These are phyloP conservation scores for Mycena kentingensis DNA, from an alignment of 768 basidiomycete species.

Conservation along the genomic window DNA sequence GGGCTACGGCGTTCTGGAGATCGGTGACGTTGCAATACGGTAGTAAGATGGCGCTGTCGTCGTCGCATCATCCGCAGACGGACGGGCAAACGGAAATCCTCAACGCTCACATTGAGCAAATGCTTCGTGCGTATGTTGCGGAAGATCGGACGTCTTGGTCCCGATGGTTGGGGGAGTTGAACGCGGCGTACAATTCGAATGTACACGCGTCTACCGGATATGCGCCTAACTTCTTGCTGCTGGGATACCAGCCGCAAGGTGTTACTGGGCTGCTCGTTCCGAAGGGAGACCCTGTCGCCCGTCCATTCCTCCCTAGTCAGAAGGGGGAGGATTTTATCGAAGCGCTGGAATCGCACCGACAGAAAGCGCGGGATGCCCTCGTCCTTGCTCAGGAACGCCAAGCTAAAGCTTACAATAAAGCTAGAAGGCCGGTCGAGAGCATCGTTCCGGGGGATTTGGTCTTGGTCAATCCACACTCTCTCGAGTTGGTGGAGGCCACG, in stretches of 20 bases:
- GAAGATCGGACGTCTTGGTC: slow-evolving; percentile 30
- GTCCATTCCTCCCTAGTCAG: slow-evolving; percentile 10
- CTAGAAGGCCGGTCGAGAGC: slow-evolving; percentile 7
- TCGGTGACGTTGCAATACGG: not conserved
- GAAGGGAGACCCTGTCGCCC: not conserved
- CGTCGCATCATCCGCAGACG: no score
- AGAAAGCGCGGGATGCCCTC: slow-evolving; percentile 18
- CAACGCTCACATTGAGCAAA: no score
- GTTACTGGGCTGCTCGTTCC: slow-evolving; percentile 7
- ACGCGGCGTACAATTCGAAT: slow-evolving; percentile 34
- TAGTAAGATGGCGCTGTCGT: slow-evolving; percentile 16
- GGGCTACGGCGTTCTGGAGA: slow-evolving; percentile 22
- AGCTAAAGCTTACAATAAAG: slow-evolving; percentile 23
- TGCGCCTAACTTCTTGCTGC: slow-evolving; percentile 31
- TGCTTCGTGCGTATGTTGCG: no score
- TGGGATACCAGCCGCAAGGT: slow-evolving; percentile 29
- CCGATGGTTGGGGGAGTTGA: slow-evolving; percentile 26
- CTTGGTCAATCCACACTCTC: slow-evolving; percentile 27
- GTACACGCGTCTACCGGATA: slow-evolving; percentile 26
- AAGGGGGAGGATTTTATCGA: slow-evolving; percentile 10
- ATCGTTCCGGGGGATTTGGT: slow-evolving; percentile 14
- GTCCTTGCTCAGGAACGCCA: slow-evolving; percentile 27
- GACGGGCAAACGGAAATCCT: no score
- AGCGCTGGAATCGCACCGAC: slow-evolving; percentile 2
- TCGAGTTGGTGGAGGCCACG: slow-evolving; percentile 19